Evolutionary conservation across 306 rosid species (phyloP), one percentile per base, ranked within the genome.

Genomic region (Trifolium fragiferum): DNA sequence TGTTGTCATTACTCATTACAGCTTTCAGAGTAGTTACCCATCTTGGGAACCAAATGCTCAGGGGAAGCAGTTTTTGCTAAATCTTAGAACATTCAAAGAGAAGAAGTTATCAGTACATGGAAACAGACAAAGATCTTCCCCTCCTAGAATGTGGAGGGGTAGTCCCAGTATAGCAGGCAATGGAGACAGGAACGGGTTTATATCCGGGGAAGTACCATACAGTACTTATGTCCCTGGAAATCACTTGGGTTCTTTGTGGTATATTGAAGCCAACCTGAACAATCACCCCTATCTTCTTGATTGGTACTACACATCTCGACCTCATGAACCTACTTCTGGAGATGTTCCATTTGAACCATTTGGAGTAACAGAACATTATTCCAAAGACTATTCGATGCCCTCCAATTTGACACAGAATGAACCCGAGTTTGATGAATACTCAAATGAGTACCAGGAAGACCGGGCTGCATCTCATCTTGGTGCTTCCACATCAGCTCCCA

Each of bases 1-100:
- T 66, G 49, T 82, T 79, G 47, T 69, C 23, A 50, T 80, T 79
- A 76, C 93, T 69, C 23, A 50, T 80, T 79, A 76, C 92, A 94
- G 99, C 88, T 94, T 94, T 73, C 87, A 85, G 75, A 82, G 95
- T 74, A 90, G 85, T 73, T 92, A 92, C 70, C 92, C 90, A 32
- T 86, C 90, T 38, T 94, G 99, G 99, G 88, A 85, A 74, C 86
- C 99, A 68, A 78, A 89, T 84, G 83, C 86, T 20, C 81, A 81
- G 74, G 99, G 97, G 51, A 85, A 80, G 76, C 92, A 64, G 43
- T 83, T 92, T 70, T 76, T 90, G 59, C 62, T 49, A 50, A 92
- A 86, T 70, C 89, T 94, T 3, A 76, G 79, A 78, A 85, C 82
- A 72, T 92, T 94, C 83, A 66, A 86, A 76, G 92, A 89, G 81